phyloP scores from a whole-genome alignment of 768 basidiomycete species.

The Naganishia kalamii region DNA sequence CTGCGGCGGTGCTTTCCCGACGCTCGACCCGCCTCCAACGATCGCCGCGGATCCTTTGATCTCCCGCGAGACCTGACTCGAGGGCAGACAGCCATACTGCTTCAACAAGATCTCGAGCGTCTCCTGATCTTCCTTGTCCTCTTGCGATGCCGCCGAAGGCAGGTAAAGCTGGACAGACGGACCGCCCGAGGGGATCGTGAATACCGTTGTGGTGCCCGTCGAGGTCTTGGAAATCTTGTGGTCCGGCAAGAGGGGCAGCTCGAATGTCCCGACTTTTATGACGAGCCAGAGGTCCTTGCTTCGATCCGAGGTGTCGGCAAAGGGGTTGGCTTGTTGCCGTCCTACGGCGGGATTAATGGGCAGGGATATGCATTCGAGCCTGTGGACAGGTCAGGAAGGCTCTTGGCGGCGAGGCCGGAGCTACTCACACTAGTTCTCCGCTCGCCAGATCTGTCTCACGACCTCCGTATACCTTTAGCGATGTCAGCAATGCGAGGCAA shows the following conservation, averaged over 20 bases:
- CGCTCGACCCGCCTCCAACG: constrained; percentile 1
- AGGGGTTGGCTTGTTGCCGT: constrained; percentile 39
- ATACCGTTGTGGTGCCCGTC: constrained; percentile 36
- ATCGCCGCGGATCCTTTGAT: constrained; percentile 6
- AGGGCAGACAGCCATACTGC: constrained; percentile 54
- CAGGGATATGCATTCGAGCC: constrained; percentile 53
- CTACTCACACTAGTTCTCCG: constrained; percentile 32
- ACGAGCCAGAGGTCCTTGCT: constrained; percentile 64
- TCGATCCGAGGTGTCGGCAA: constrained; percentile 38
- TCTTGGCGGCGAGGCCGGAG: background rate
- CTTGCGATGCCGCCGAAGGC: constrained; percentile 42
- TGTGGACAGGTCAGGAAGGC: constrained; percentile 43
- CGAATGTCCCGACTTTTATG: constrained; percentile 54
- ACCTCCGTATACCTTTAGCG: constrained; percentile 30
- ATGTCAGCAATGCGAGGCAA: background rate
- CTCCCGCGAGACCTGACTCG: constrained; percentile 4
- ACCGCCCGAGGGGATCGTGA: constrained; percentile 38
- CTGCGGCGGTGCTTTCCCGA: background rate
- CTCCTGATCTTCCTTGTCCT: constrained; percentile 52
- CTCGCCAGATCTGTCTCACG: constrained; percentile 33
- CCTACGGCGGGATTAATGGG: constrained; percentile 42
- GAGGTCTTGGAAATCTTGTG: constrained; percentile 49
- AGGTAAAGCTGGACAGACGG: constrained; percentile 34
- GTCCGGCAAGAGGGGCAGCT: constrained; percentile 59
- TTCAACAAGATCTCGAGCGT: constrained; percentile 59